Conservation (phyloP, 176 grass and related monocot species). For the Melocanna baccifera region DNA sequence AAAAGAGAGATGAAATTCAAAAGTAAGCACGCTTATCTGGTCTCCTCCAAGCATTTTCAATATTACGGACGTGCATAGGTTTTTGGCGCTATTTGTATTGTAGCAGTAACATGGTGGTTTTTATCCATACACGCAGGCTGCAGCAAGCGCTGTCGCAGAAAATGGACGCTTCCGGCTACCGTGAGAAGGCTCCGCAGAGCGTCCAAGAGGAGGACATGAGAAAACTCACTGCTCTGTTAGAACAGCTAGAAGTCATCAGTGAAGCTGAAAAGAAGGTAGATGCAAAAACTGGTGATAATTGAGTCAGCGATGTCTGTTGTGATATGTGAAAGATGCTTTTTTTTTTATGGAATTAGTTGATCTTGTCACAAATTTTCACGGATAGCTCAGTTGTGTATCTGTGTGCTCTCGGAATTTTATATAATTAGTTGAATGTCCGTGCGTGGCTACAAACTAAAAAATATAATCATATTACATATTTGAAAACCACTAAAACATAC, state of each 20-base stretch:
- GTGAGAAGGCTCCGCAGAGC: conserved; percentile 64
- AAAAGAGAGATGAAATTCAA: conserved; percentile 69
- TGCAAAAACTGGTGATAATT: not conserved
- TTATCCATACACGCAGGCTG: conserved; percentile 38
- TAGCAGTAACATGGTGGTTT: conserved; percentile 15
- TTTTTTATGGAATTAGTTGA: not conserved
- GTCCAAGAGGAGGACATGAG: conserved; percentile 72
- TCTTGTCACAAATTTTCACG: not conserved
- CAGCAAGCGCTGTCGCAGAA: conserved; percentile 51
- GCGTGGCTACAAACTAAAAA: no score
- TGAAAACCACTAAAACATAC: no score
- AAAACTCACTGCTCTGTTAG: conserved; percentile 53
- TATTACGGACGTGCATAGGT: not conserved
- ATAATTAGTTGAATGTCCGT: not conserved
- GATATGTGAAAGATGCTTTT: not conserved
- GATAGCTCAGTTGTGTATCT: not conserved
- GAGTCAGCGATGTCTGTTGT: not conserved
- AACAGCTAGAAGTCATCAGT: conserved; percentile 65
- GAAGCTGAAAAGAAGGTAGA: conserved; percentile 81
- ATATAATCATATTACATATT: no score
- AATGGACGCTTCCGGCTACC: conserved; percentile 53
- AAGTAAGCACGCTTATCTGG: conserved; percentile 40
- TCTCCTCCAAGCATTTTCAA: not conserved
- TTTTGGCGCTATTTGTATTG: not conserved
- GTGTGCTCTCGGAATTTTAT: not conserved